phyloP scores from a whole-genome alignment of 352 stramenopile genomes.

The Thraustochytrium striatum region DNA sequence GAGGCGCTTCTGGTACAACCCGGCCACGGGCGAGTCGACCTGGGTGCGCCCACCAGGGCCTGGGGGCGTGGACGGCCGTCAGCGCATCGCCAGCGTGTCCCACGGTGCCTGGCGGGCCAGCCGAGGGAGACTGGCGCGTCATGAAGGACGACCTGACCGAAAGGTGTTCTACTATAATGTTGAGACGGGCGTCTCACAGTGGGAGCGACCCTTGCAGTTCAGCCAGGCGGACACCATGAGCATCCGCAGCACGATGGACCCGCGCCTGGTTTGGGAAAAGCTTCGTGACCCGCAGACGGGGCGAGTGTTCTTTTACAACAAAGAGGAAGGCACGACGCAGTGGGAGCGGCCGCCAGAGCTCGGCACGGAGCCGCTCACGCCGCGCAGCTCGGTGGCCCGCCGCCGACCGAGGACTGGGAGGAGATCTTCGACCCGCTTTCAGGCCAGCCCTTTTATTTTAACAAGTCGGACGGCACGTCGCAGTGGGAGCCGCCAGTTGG shows the following conservation, averaged over 20 bases:
- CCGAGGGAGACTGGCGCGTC: constrained; percentile 39
- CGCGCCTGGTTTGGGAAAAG: constrained; percentile 11
- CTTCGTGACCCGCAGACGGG: constrained; percentile 20
- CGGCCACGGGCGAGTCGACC: constrained; percentile 15
- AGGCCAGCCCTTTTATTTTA: background rate
- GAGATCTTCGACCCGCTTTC: constrained; percentile 29
- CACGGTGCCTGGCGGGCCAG: too few species aligned
- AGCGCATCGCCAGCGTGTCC: too few species aligned
- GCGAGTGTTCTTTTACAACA: constrained; percentile 34
- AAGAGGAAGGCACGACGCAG: constrained; percentile 20
- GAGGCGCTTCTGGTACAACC: constrained; percentile 21
- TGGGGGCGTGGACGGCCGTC: background rate
- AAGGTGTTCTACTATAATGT: constrained; percentile 64
- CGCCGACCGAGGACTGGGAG: background rate
- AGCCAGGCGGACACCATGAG: background rate
- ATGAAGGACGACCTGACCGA: constrained; percentile 38
- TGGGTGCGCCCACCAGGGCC: constrained; percentile 40
- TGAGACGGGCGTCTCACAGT: constrained; percentile 61
- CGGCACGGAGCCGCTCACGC: background rate
- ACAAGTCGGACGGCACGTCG: background rate
- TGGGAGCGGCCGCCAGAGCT: constrained; percentile 27
- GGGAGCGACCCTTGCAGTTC: constrained; percentile 61
- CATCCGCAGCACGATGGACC: too few species aligned
- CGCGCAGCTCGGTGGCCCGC: background rate
- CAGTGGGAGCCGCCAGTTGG: background rate